Base-by-base conservation (phyloP, 352 stramenopile species). In the Peronospora tabacina region DNA sequence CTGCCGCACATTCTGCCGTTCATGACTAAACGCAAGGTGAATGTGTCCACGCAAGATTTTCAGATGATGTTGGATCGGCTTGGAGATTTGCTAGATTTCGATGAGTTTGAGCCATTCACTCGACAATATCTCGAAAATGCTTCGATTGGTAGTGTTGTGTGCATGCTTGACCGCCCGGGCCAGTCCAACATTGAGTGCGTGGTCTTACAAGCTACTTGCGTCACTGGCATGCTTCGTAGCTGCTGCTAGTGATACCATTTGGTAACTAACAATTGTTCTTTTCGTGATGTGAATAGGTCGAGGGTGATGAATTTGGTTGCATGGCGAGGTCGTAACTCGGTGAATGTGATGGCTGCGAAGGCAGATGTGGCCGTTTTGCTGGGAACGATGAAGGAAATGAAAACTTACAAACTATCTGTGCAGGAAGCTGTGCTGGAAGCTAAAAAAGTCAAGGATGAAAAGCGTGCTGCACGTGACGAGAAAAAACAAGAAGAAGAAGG, bases 331-430 rank as follows among this genome's bases (percentile, higher is more conserved):
- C 79, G 79, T 32, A 91, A 90, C 63, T 91, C 83, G 46, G 70
- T 87, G 53, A 94, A 88, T 55, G 69, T 87, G 45, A 94, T 94
- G 83, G 71, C 81, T 34, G 72, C 77, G 34, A 94, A 92, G 65
- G 64, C 78, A 19, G 83, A 94, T 65, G 66, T 81, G 7, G 66
- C 73, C 10, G 78, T 86, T 30, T 70, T 94, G 32, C 50, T 84
- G 20, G 75, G 79, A 41, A 81, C 82, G 17, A 86, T 94, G 75
- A 94, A 91, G 58, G 81, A 85, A 50, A 62, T 94, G 42, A 82
- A 85, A 54, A 68, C 90, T 9, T 94, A 80, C 52, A 64, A 88
- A 47, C 22, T 49, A 7, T 41, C 53, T 19, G 60, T 82, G 22
- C 64, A 72, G 5, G 63, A 72, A 20, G 58, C 66, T 12, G 64